These are phyloP conservation scores for Erodium chrysanthum DNA, from an alignment of 441 rosid genomes.

Conservation along the genomic window DNA sequence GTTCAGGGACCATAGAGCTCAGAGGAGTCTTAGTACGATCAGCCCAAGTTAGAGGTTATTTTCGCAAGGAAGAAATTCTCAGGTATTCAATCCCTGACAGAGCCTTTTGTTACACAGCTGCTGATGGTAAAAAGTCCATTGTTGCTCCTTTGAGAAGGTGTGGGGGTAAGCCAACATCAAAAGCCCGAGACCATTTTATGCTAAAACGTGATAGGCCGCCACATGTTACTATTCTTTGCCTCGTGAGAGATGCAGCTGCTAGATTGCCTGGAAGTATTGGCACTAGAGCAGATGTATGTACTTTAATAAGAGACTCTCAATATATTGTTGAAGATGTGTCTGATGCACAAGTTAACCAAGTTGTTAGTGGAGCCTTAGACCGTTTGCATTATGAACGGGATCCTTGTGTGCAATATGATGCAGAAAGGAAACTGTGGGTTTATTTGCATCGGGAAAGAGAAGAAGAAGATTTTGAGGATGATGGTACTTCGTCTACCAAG, in stretches of 20 bases:
- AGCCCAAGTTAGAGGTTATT: slow-evolving; percentile 73
- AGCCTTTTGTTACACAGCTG: slow-evolving; percentile 93
- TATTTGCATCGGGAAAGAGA: slow-evolving; percentile 90
- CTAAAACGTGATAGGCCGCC: slow-evolving; percentile 98
- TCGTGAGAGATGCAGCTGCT: slow-evolving; percentile 97
- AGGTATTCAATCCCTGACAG: slow-evolving; percentile 97
- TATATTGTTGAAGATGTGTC: slow-evolving; percentile 83
- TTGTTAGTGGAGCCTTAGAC: slow-evolving; percentile 97
- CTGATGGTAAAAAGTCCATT: slow-evolving; percentile 91
- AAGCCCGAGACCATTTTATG: slow-evolving; percentile 99
- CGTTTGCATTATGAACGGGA: slow-evolving; percentile 97
- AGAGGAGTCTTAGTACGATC: slow-evolving; percentile 90
- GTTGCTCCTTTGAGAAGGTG: slow-evolving; percentile 99
- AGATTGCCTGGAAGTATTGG: slow-evolving; percentile 97
- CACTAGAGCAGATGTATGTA: slow-evolving; percentile 98
- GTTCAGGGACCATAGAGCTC: slow-evolving; percentile 95
- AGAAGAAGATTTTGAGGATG: slow-evolving; percentile 99
- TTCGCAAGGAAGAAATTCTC: slow-evolving; percentile 79
- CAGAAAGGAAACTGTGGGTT: slow-evolving; percentile 93
- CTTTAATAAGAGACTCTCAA: slow-evolving; percentile 88
- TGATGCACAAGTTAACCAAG: slow-evolving; percentile 85
- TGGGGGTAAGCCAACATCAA: slow-evolving; percentile 99
- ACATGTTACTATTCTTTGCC: slow-evolving; percentile 94
- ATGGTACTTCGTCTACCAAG: slow-evolving; percentile 97
- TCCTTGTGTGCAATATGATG: slow-evolving; percentile 91